Conservation (phyloP, 106 monocot genomes). For the Chionographis japonica region DNA sequence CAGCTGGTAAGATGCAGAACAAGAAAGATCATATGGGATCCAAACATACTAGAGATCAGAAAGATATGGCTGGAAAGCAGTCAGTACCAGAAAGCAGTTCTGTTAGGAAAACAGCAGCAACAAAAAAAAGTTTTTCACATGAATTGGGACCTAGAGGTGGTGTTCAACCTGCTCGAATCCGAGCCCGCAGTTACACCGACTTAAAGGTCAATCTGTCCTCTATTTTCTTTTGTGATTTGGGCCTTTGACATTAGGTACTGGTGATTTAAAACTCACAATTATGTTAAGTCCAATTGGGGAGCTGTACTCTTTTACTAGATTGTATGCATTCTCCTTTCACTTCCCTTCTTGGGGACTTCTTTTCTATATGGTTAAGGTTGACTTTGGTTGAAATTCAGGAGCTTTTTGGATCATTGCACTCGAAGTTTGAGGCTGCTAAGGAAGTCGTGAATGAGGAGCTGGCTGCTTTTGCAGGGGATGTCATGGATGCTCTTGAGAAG, state of each 20-base stretch:
- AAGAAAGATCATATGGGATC: background rate
- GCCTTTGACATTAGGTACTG: background rate
- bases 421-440: slow-evolving; percentile 55
- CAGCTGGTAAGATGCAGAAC: background rate
- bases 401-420: slow-evolving; percentile 48
- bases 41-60: slow-evolving; percentile 9
- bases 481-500: slow-evolving; percentile 35
- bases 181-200: slow-evolving; percentile 56
- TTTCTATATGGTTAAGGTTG: background rate
- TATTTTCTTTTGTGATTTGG: background rate
- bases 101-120: slow-evolving; percentile 12
- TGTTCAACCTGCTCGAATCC: slow-evolving; percentile 22
- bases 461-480: slow-evolving; percentile 34
- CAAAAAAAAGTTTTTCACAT: slow-evolving; percentile 69
- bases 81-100: slow-evolving; percentile 4
- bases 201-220: slow-evolving; percentile 33
- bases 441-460: slow-evolving; percentile 53
- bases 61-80: slow-evolving; percentile 15
- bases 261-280: no score
- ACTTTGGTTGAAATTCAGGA: slow-evolving; percentile 34
- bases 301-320: background rate
- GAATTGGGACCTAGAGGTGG: slow-evolving; percentile 60
- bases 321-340: background rate
- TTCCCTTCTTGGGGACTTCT: background rate
- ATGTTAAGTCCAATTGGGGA: background rate